phyloP scores from a whole-genome alignment of 768 basidiomycete species.

The Lactarius quietus region DNA sequence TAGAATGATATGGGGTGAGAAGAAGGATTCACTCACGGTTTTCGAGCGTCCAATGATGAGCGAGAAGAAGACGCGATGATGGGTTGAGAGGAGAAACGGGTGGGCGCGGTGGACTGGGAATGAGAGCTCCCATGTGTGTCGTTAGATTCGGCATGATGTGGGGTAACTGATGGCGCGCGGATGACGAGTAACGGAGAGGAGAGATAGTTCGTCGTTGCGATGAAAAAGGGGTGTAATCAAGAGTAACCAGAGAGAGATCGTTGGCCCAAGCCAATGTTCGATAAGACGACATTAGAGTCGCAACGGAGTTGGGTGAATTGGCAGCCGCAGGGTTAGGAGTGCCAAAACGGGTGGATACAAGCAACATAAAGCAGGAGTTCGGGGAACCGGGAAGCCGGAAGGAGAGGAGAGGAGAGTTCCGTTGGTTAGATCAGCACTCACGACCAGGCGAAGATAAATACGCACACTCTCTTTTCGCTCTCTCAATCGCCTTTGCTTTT shows the following conservation, averaged over 20 bases:
- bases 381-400: constrained; percentile 14
- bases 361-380: background rate
- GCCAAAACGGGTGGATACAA: background rate
- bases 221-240: background rate
- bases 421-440: constrained; percentile 13
- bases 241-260: background rate
- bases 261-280: background rate
- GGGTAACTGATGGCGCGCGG: constrained; percentile 38
- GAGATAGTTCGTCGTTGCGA: background rate
- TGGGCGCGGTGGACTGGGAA: constrained; percentile 41
- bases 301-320: background rate
- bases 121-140: constrained; percentile 21
- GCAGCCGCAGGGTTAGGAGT: background rate
- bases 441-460: constrained; percentile 32
- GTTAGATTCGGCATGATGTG: constrained; percentile 45
- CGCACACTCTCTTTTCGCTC: constrained; percentile 73
- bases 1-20: constrained; percentile 13
- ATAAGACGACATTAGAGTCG: background rate
- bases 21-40: constrained; percentile 43
- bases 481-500: constrained; percentile 67
- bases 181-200: too few relatives aligned
- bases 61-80: constrained; percentile 43
- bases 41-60: constrained; percentile 60
- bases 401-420: constrained; percentile 23
- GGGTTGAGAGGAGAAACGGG: constrained; percentile 43